Base-by-base conservation (phyloP, 2,329 filamentous ascomycete species). In the Monilinia laxa region DNA sequence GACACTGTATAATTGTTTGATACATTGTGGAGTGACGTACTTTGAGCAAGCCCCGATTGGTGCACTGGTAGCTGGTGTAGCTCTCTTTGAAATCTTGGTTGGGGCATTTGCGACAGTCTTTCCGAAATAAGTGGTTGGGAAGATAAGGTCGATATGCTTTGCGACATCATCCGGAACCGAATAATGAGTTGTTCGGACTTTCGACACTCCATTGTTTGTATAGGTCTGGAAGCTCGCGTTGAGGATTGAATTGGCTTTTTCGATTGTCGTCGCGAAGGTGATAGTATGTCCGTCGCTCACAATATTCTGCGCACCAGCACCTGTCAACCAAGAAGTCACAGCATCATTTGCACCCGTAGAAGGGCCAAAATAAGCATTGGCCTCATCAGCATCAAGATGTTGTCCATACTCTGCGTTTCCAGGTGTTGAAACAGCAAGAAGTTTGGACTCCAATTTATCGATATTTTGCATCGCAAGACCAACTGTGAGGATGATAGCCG, bases 261-360 rank as follows among this genome's bases (percentile, higher is more conserved):
- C 76, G 31, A 87, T 79, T 0, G 84, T 83, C 4, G 86, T 75
- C 45, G 79, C 75, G 9, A 86, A 78, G 9, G 53, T 58, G 14
- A 87, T 80, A 80, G 83, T 86, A 71, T 86, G 83, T 69, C 82
- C 82, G 71, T 79, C 83, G 74, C 82, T 82, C 51, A 72, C 71
- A 10, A 80, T 67, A 28, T 77, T 73, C 12, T 77, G 75, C 20
- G 87, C 79, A 54, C 81, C 84, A 72, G 84, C 80, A 69, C 82
- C 81, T 42, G 75, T 76, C 12, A 87, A 79, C 84, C 84, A 87
- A 52, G 83, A 80, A 64, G 82, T 80, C 20, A 87, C 83, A 23
- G 83, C 78, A 23, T 80, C 73, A 23, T 80, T 73, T 0, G 84
- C 82, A 70, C 85, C 79, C 1, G 82, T 77, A 2, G 79, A 76